Conservation (phyloP, 768 basidiomycete genomes). For the Phlebiopsis gigantea region DNA sequence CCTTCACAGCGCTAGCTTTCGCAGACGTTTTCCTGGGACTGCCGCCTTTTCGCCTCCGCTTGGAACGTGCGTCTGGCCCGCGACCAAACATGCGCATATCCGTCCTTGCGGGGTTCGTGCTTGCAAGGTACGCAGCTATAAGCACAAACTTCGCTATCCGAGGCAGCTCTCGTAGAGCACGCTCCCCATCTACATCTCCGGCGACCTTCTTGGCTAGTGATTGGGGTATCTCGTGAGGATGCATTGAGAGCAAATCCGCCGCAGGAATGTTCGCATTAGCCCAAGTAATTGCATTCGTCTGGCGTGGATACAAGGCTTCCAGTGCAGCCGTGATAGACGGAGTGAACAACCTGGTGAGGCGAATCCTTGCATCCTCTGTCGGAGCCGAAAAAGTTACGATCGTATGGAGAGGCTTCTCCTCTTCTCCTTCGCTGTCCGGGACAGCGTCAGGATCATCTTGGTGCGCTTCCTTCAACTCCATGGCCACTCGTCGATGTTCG, state of each 20-base stretch:
- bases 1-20: conserved; percentile 23
- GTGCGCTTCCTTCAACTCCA: conserved; percentile 9
- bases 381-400: conserved; percentile 32
- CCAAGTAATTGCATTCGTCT: conserved; percentile 63
- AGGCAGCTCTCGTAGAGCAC: conserved; percentile 38
- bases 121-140: conserved; percentile 74
- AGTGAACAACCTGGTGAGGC: conserved; percentile 58
- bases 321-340: conserved; percentile 57
- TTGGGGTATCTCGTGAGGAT: conserved; percentile 21
- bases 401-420: conserved; percentile 14
- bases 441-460: conserved; percentile 13
- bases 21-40: conserved; percentile 22
- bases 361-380: conserved; percentile 56
- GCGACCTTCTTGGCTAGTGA: not conserved
- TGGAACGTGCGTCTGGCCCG: conserved; percentile 34
- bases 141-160: conserved; percentile 72
- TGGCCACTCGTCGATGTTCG: conserved; percentile 20
- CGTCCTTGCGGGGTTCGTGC: conserved; percentile 76
- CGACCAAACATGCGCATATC: conserved; percentile 82
- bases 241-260: conserved; percentile 30
- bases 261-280: conserved; percentile 45
- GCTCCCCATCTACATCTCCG: not conserved
- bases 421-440: conserved; percentile 19
- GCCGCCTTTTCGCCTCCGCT: conserved; percentile 41
- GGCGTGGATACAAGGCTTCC: conserved; percentile 63